Conservation (phyloP, 1,284 basidiomycete species). For the Sporisorium scitamineum region DNA sequence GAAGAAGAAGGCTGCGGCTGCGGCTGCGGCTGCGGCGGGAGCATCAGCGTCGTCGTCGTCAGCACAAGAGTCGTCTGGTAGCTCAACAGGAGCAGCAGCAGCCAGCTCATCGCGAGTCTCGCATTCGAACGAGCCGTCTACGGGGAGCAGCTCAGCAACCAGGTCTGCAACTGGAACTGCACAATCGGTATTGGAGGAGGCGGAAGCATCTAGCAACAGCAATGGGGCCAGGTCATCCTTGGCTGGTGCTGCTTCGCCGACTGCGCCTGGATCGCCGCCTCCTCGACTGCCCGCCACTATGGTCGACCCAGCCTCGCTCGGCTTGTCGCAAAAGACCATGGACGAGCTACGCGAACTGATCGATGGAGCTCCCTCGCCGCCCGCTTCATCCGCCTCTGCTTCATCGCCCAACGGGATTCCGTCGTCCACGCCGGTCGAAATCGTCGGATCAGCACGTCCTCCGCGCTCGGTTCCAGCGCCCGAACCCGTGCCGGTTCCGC, state of each 20-base stretch:
- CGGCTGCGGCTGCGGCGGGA: background rate
- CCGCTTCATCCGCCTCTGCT: slow-evolving; percentile 25
- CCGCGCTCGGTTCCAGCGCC: slow-evolving; percentile 26
- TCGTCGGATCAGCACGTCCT: slow-evolving; percentile 5
- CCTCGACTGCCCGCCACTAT: slow-evolving; percentile 9
- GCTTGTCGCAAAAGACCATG: slow-evolving; percentile 51
- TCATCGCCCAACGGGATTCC: slow-evolving; percentile 13
- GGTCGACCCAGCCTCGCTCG: slow-evolving; percentile 38
- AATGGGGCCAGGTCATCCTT: background rate
- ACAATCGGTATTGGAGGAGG: slow-evolving; percentile 41
- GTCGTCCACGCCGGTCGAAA: background rate
- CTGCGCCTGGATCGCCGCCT: background rate
- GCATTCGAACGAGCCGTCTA: slow-evolving; percentile 8
- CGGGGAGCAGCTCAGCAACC: slow-evolving; percentile 8
- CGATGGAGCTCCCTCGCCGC: slow-evolving; percentile 41
- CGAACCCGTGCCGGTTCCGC: slow-evolving; percentile 38
- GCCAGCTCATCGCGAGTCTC: slow-evolving; percentile 16
- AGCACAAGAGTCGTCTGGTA: background rate
- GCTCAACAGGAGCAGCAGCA: background rate
- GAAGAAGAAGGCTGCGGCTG: slow-evolving; percentile 27
- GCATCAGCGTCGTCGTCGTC: background rate
- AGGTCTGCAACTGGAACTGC: background rate
- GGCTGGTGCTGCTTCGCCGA: background rate
- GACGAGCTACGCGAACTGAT: slow-evolving; percentile 60
- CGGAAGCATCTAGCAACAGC: slow-evolving; percentile 15